Evolutionary conservation across 2,329 filamentous ascomycete genomes (phyloP).

Genomic region (Penicillium sp.): DNA sequence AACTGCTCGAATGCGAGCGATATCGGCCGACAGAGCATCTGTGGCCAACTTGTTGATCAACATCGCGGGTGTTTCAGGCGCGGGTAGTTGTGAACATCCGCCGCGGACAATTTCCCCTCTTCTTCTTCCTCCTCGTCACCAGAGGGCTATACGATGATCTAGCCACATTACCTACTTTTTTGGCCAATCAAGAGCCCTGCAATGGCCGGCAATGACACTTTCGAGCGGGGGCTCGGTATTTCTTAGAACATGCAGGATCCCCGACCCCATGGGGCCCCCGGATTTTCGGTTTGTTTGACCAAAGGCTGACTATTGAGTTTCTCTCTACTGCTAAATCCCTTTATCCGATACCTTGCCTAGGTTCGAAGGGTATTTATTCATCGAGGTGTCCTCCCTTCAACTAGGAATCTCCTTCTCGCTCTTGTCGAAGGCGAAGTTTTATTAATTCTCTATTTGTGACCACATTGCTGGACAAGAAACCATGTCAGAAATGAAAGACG

Average conservation of each 20-base stretch:
- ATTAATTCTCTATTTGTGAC: neutral
- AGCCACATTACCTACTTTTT: neutral
- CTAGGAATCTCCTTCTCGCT: neutral
- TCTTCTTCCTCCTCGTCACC: neutral
- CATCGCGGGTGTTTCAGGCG: constrained; percentile 5
- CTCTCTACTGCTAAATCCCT: neutral
- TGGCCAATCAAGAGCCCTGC: neutral
- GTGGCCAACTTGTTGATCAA: neutral
- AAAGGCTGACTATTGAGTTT: neutral
- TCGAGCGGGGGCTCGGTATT: neutral
- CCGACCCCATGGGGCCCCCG: constrained; percentile 3
- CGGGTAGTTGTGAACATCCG: constrained; percentile 15
- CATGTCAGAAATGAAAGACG: constrained; percentile 7
- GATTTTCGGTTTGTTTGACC: neutral
- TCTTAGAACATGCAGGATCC: neutral
- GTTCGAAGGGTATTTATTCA: neutral
- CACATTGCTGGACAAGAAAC: neutral
- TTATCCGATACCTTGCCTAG: neutral
- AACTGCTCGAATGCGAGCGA: neutral
- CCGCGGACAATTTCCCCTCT: constrained; percentile 1
- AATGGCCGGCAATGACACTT: neutral
- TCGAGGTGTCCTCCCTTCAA: neutral
- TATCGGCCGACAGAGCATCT: constrained; percentile 5
- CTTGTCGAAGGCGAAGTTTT: neutral
- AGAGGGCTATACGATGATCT: neutral